Evolutionary conservation across 306 rosid species (phyloP), one percentile per base, ranked within the genome.

Genomic region (Vigna hirtella): DNA sequence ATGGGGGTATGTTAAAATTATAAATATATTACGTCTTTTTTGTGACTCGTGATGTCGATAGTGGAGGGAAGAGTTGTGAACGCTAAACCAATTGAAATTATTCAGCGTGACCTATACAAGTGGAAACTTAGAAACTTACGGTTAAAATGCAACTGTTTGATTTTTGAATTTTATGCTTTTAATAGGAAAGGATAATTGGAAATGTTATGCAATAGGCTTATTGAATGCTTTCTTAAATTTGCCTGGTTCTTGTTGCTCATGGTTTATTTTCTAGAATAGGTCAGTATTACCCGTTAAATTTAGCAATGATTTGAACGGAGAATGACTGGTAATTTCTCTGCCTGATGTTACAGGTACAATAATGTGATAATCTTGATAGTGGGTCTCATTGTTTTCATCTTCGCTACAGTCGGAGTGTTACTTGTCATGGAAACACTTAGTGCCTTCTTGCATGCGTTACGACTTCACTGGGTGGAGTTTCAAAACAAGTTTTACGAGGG

Each of bases 391-490:
- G 90, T 95, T 69, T 95, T 95, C 55, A 24, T 86, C 47, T 95
- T 87, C 5, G 98, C 98, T 15, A 95, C 98, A 0, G 88, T 95
- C 0, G 98, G 98, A 28, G 98, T 95, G 68, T 74, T 95, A 67
- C 94, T 95, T 30, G 87, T 92, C 86, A 95, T 95, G 98, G 98
- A 95, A 88, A 92, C 97, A 42, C 89, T 95, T 16, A 92, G 98
- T 53, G 98, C 98, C 74, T 95, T 95, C 89, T 92, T 95, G 72
- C 98, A 95, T 28, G 98, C 98, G 3, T 51, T 95, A 58, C 97
- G 98, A 4, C 98, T 92, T 87, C 98, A 95, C 85, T 95, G 98
- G 98, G 98, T 95, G 71, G 98, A 95, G 91, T 95, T 85, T 83
- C 98, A 95, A 79, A 95, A 95, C 92, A 95, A 95, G 89, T 95